Evolutionary conservation across 805 yeast genomes (phyloP).

Genomic region (Candida endomychidarum): DNA sequence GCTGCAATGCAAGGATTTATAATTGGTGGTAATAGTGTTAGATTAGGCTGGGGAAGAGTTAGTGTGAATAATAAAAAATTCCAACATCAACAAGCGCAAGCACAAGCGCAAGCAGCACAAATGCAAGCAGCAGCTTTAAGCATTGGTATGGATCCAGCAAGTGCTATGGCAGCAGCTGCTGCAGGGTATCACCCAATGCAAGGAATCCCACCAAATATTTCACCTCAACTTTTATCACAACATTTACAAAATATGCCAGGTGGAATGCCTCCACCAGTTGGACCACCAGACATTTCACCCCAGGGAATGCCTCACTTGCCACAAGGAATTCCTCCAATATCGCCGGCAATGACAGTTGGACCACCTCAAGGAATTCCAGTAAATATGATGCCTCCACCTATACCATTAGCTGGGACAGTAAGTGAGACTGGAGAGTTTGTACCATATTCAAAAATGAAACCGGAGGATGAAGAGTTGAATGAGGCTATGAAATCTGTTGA

Average conservation of each 20-base stretch:
- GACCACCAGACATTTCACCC: constrained; percentile 3
- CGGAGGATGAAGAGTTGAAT: constrained; percentile 8
- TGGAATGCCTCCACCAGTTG: constrained; percentile 10
- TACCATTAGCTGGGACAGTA: constrained; percentile 1
- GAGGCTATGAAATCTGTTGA: constrained; percentile 9
- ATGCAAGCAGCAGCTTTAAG: constrained; percentile 39
- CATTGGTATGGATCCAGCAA: constrained; percentile 40
- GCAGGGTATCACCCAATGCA: constrained; percentile 13
- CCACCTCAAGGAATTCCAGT: constrained; percentile 3
- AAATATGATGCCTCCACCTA: background rate
- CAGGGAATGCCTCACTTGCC: background rate
- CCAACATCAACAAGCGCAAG: constrained; percentile 24
- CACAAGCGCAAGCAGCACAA: constrained; percentile 31
- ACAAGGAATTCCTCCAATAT: constrained; percentile 1
- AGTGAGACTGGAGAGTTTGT: constrained; percentile 4
- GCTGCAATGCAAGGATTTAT: constrained; percentile 88
- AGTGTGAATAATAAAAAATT: constrained; percentile 32
- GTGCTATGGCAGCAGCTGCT: constrained; percentile 26
- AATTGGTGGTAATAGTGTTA: constrained; percentile 76
- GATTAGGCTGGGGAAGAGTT: constrained; percentile 85
- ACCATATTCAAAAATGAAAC: constrained; percentile 1
- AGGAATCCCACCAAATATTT: constrained; percentile 2
- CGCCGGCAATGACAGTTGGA: constrained; percentile 1
- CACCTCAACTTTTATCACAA: constrained; percentile 1
- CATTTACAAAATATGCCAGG: constrained; percentile 10